A percentile compares a stretch with the other conserved stretches of the same genome.
phyloP scores from a whole-genome alignment of 306 rosid species.

The Quercus aquifolioides region DNA sequence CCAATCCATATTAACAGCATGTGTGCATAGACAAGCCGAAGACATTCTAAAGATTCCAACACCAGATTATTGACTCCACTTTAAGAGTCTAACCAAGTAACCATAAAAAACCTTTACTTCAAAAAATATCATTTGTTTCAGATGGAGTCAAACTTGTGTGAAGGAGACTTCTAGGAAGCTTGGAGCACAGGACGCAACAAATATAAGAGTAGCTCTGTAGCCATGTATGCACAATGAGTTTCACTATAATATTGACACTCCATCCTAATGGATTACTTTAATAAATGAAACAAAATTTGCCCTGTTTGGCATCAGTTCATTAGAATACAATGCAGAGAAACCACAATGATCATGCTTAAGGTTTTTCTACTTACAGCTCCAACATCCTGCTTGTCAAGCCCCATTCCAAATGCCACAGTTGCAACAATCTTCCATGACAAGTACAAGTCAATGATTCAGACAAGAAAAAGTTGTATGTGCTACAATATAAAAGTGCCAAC shows the following conservation, averaged over 20 bases:
- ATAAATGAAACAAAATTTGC: slow-evolving; percentile 2
- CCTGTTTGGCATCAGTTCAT: slow-evolving; percentile 17
- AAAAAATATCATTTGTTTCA: not conserved
- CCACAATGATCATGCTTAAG: slow-evolving; percentile 1
- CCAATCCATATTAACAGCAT: slow-evolving; percentile 6
- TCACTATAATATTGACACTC: not conserved
- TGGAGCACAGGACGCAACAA: not conserved
- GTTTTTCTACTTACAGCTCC: slow-evolving; percentile 75
- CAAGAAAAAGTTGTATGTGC: not conserved
- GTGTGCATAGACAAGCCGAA: slow-evolving; percentile 13
- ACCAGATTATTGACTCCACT: not conserved
- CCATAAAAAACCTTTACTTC: not conserved
- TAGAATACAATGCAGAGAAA: slow-evolving; percentile 28
- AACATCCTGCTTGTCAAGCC: slow-evolving; percentile 89
- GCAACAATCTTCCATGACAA: slow-evolving; percentile 77
- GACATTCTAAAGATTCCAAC: slow-evolving; percentile 5
- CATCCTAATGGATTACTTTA: slow-evolving; percentile 7
- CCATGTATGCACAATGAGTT: slow-evolving; percentile 13
- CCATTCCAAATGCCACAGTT: slow-evolving; percentile 99
- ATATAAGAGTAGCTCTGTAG: not conserved
- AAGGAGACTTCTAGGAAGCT: not conserved
- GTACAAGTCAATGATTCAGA: slow-evolving; percentile 22
- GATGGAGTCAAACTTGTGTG: not conserved
- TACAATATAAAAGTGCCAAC: slow-evolving; percentile 14
- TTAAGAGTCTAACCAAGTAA: not conserved